Evolutionary conservation across 2,329 filamentous ascomycete species (phyloP).

Genomic region (Cladosporium austrohemisphaericum): DNA sequence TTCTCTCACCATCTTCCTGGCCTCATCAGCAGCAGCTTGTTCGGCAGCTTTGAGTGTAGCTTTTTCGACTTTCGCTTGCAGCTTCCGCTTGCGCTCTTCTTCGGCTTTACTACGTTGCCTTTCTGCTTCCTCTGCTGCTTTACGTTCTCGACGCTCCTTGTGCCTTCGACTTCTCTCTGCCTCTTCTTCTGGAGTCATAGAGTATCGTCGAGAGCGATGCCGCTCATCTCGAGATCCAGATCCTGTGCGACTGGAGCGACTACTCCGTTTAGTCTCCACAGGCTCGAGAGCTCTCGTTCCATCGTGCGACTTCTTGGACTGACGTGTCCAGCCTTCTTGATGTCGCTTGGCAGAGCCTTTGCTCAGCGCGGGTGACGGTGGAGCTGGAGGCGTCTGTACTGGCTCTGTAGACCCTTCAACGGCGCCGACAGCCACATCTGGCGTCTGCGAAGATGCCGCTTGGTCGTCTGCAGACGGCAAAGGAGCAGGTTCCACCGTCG

Average conservation of each 20-base stretch:
- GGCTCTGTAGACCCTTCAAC: too few relatives aligned
- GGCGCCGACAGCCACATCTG: too few relatives aligned
- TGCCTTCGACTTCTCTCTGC: conserved; percentile 5
- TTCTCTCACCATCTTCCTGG: conserved; percentile 5
- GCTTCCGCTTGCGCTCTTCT: background rate
- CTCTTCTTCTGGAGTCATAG: conserved; percentile 12
- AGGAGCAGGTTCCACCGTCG: background rate
- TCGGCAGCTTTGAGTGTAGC: conserved; percentile 6
- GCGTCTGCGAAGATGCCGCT: too few relatives aligned
- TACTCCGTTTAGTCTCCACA: background rate
- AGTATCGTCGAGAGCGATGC: background rate
- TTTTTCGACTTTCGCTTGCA: conserved; percentile 5
- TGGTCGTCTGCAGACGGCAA: background rate
- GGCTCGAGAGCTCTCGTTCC: background rate
- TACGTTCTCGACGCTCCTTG: conserved; percentile 6
- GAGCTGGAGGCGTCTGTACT: background rate
- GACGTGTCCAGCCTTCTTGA: conserved; percentile 2
- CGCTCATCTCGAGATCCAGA: background rate
- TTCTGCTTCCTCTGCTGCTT: conserved; percentile 5
- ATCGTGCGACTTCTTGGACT: background rate
- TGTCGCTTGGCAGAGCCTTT: conserved; percentile 3
- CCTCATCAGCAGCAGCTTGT: conserved; percentile 11
- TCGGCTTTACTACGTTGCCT: background rate
- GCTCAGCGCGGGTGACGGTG: conserved; percentile 9
- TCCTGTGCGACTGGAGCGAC: background rate